Evolutionary conservation across 2,329 filamentous ascomycete species (phyloP).

Genomic region (Colletotrichum musae): DNA sequence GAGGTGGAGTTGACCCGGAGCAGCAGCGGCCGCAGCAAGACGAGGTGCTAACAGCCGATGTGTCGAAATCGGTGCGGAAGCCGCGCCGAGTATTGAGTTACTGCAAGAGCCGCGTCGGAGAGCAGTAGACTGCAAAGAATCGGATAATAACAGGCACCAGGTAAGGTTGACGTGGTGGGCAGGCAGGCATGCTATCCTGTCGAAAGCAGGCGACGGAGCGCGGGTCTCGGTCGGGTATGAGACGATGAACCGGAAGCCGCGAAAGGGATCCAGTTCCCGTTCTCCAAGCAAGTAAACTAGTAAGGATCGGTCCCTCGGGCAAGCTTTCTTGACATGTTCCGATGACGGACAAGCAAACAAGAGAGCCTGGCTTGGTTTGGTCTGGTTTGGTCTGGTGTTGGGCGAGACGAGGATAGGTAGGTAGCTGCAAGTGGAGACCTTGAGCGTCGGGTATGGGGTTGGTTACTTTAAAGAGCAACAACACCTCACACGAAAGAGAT

Average conservation of each 20-base stretch:
- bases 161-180: not conserved
- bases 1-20: slow-evolving; percentile 34
- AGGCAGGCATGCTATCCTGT: slow-evolving; percentile 31
- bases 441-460: slow-evolving; percentile 37
- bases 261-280: slow-evolving; percentile 23
- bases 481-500: slow-evolving; percentile 24
- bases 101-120: slow-evolving; percentile 30
- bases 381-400: slow-evolving; percentile 13
- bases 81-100: slow-evolving; percentile 29
- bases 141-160: slow-evolving; percentile 34
- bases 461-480: slow-evolving; percentile 39
- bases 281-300: slow-evolving; percentile 28
- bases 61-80: slow-evolving; percentile 23
- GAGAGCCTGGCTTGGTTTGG: not conserved
- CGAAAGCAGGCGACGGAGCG: slow-evolving; percentile 10
- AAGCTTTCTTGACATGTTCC: slow-evolving; percentile 38
- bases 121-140: slow-evolving; percentile 22
- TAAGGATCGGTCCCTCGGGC: slow-evolving; percentile 32
- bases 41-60: slow-evolving; percentile 13
- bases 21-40: slow-evolving; percentile 22
- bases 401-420: slow-evolving; percentile 28
- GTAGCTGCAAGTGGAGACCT: slow-evolving; percentile 32
- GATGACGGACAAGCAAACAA: slow-evolving; percentile 31
- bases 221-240: slow-evolving; percentile 15
- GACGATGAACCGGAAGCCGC: slow-evolving; percentile 17